Percentiles rank a stretch among this genome's conserved stretches.
Evolutionary conservation across 2,329 filamentous ascomycete genomes (phyloP).

Genomic region (Pseudocercospora macadamiae): DNA sequence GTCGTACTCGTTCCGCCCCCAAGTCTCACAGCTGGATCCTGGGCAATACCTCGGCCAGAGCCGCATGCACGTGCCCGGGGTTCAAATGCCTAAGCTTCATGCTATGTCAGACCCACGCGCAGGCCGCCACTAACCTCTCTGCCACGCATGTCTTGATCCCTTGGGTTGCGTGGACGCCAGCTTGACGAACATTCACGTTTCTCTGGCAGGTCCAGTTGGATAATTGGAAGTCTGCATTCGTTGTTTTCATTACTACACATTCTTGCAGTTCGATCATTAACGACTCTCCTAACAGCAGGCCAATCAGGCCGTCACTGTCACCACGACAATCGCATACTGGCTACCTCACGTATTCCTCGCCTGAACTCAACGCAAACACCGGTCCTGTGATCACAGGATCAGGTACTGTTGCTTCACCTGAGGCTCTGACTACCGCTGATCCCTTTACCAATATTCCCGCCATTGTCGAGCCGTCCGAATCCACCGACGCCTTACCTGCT

Average conservation of each 20-base stretch:
- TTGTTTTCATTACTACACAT: conserved; percentile 7
- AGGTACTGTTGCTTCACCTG: conserved; percentile 12
- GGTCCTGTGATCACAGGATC: conserved; percentile 32
- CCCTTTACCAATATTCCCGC: conserved; percentile 40
- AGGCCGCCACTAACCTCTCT: neutral
- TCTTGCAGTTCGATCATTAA: conserved; percentile 19
- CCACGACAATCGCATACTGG: conserved; percentile 54
- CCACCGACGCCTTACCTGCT: conserved; percentile 22
- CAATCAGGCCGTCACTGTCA: conserved; percentile 38
- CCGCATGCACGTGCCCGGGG: conserved; percentile 1
- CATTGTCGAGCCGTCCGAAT: conserved; percentile 33
- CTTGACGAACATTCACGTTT: neutral
- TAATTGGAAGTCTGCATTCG: neutral
- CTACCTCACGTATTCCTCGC: conserved; percentile 54
- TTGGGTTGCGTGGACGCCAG: neutral
- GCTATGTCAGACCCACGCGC: conserved; percentile 1
- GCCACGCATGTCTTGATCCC: conserved; percentile 1
- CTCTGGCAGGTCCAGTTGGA: conserved; percentile 18
- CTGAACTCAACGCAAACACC: conserved; percentile 41
- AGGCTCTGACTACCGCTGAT: conserved; percentile 37
- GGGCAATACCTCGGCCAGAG: neutral
- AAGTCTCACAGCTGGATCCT: conserved; percentile 3
- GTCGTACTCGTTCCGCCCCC: neutral
- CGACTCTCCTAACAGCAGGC: conserved; percentile 26
- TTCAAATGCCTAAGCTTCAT: neutral